Conservation (phyloP, 2,329 filamentous ascomycete genomes). For the Rhinocladiella similis region DNA sequence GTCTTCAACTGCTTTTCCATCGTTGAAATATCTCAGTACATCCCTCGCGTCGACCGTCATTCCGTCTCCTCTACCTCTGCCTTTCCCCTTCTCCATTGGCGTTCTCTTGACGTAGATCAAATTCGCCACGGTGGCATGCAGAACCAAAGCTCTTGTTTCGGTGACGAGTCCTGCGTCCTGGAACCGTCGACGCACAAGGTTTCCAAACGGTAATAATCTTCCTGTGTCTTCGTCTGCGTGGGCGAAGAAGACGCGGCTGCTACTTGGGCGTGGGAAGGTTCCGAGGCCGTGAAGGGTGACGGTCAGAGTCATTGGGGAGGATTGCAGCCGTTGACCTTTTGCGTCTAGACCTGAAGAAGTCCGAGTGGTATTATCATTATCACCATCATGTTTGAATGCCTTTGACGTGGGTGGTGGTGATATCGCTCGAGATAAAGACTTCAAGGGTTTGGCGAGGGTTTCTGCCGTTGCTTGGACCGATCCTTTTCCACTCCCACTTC, state of each 20-base stretch:
- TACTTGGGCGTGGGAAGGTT: slow-evolving; percentile 20
- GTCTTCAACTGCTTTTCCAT: slow-evolving; percentile 16
- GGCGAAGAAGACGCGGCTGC: slow-evolving; percentile 34
- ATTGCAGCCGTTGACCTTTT: neutral
- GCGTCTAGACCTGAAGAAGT: neutral
- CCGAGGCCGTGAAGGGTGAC: slow-evolving; percentile 24
- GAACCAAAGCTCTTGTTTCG: slow-evolving; percentile 59
- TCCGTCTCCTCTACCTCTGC: slow-evolving; percentile 7
- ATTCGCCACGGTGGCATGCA: slow-evolving; percentile 86
- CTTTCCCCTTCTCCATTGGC: slow-evolving; percentile 12
- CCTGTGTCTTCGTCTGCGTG: slow-evolving; percentile 36
- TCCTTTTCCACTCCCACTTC: neutral
- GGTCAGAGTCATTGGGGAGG: slow-evolving; percentile 3
- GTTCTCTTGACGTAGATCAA: slow-evolving; percentile 64
- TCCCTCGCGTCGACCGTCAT: slow-evolving; percentile 49
- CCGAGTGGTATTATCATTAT: too few species aligned
- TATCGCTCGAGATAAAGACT: slow-evolving; percentile 8
- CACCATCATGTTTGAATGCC: too few species aligned
- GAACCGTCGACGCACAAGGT: slow-evolving; percentile 43
- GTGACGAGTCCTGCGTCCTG: slow-evolving; percentile 42
- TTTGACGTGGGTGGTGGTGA: slow-evolving; percentile 9
- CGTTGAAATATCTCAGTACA: slow-evolving; percentile 37
- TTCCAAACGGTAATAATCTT: slow-evolving; percentile 44
- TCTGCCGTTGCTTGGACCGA: neutral
- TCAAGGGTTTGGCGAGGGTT: neutral